phyloP scores from a whole-genome alignment of 1,284 basidiomycete genomes.

The Sporisorium exsertum region DNA sequence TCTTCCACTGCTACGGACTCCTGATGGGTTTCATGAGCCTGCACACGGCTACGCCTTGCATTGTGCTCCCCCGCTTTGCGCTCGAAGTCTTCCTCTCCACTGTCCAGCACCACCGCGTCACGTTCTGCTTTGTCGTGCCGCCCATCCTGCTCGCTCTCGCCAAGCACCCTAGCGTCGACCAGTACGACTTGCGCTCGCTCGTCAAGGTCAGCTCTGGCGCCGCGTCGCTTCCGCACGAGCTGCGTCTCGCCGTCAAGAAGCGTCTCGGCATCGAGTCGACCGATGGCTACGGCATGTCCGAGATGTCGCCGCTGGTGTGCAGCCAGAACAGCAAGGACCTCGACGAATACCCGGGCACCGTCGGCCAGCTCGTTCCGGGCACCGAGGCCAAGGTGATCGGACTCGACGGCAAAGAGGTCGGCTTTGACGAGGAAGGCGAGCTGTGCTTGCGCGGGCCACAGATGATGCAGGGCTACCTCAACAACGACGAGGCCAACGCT shows the following conservation, averaged over 20 bases:
- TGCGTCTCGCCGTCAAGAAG: constrained; percentile 52
- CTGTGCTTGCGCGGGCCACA: constrained; percentile 64
- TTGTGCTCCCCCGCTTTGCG: constrained; percentile 59
- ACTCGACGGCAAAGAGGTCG: constrained; percentile 49
- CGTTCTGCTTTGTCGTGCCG: constrained; percentile 67
- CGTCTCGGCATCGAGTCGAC: constrained; percentile 58
- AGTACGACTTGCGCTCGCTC: constrained; percentile 62
- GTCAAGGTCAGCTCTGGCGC: constrained; percentile 63
- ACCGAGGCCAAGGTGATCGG: constrained; percentile 62
- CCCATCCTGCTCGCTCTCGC: constrained; percentile 66
- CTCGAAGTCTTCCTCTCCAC: constrained; percentile 60
- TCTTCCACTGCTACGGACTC: constrained; percentile 68
- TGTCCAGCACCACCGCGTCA: constrained; percentile 56
- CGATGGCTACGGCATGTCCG: constrained; percentile 68
- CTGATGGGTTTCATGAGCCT: constrained; percentile 61
- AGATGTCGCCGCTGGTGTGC: constrained; percentile 66
- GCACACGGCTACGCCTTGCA: constrained; percentile 63
- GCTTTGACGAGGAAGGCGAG: constrained; percentile 60
- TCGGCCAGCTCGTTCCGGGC: constrained; percentile 60
- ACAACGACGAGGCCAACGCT: constrained; percentile 63
- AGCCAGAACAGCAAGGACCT: constrained; percentile 61
- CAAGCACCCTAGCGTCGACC: constrained; percentile 53
- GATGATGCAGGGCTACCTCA: constrained; percentile 67
- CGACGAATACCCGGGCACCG: constrained; percentile 45
- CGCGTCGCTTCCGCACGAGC: constrained; percentile 56